phyloP scores from a whole-genome alignment of 257 asterid species.

The Solanum sitiens region DNA sequence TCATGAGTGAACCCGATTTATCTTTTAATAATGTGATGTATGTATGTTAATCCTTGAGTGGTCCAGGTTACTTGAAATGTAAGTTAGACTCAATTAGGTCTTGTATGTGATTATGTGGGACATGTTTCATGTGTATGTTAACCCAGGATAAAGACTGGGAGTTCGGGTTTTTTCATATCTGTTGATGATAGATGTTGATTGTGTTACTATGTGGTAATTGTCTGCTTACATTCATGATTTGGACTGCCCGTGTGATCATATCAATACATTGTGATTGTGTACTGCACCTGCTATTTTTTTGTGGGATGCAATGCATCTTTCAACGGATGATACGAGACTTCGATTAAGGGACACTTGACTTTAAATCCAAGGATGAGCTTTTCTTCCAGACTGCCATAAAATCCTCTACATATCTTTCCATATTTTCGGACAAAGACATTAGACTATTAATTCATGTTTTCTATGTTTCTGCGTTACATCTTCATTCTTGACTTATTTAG shows the following conservation, averaged over 20 bases:
- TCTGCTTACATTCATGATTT: neutral
- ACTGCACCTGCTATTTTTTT: neutral
- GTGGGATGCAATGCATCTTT: neutral
- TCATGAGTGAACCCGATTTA: neutral
- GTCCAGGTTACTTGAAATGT: neutral
- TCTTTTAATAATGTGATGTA: neutral
- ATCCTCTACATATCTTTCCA: neutral
- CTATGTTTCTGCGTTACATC: neutral
- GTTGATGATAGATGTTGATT: neutral
- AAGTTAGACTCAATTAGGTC: neutral
- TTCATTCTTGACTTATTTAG: neutral
- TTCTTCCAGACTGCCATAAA: neutral
- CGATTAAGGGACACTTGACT: neutral
- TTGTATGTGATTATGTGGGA: neutral
- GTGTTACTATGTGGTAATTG: neutral
- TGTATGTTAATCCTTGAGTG: neutral
- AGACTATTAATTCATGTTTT: neutral
- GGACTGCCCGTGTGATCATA: neutral
- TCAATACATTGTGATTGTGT: neutral
- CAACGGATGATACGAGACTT: neutral
- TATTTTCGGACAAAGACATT: neutral
- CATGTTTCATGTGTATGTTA: neutral
- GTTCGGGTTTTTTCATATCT: neutral
- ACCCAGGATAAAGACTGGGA: neutral
- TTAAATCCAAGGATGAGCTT: neutral